These are phyloP conservation scores for Candida stauntonica DNA, from an alignment of 805 yeast genomes.

Conservation along the genomic window DNA sequence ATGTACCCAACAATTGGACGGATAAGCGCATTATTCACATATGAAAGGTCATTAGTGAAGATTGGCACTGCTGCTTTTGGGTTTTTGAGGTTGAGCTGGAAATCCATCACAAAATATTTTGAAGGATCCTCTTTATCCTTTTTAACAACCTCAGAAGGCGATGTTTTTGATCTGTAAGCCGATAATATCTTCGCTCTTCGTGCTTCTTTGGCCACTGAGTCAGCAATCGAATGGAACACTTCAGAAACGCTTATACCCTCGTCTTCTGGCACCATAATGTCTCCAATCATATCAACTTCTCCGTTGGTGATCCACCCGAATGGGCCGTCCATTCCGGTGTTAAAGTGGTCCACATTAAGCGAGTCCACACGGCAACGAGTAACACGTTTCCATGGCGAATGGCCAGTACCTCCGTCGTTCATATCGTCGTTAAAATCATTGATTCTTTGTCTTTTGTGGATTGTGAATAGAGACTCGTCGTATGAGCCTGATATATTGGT, in stretches of 20 bases:
- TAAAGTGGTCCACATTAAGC: constrained; percentile 81
- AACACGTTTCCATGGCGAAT: constrained; percentile 50
- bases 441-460: constrained; percentile 69
- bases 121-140: constrained; percentile 33
- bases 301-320: constrained; percentile 97
- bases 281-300: constrained; percentile 89
- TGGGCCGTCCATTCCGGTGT: constrained; percentile 88
- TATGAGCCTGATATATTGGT: constrained; percentile 84
- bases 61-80: constrained; percentile 88
- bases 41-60: constrained; percentile 82
- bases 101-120: constrained; percentile 69
- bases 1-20: constrained; percentile 95
- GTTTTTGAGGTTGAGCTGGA: constrained; percentile 74
- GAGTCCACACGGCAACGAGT: constrained; percentile 83
- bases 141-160: constrained; percentile 17
- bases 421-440: constrained; percentile 37
- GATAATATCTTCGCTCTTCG: constrained; percentile 31
- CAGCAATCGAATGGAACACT: constrained; percentile 44
- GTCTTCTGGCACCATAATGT: constrained; percentile 73
- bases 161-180: constrained; percentile 6
- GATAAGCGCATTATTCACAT: constrained; percentile 85
- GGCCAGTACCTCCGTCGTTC: constrained; percentile 17
- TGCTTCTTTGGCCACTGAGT: constrained; percentile 45
- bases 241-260: constrained; percentile 46
- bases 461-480: constrained; percentile 89